Base-by-base conservation (phyloP, 208 protist genomes). In the Leishmania lainsoni region DNA sequence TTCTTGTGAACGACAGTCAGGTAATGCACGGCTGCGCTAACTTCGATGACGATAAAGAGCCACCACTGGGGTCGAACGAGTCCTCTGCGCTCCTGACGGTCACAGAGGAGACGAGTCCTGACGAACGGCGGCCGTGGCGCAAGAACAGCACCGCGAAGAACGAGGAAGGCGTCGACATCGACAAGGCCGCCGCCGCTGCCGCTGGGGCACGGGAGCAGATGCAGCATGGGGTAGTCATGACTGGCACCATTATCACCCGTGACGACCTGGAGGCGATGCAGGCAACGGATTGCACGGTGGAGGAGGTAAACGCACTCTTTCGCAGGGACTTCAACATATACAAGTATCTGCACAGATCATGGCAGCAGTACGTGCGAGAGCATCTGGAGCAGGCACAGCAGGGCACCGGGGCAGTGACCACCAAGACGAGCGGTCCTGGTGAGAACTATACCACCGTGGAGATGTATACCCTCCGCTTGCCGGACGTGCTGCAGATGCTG, bases 281-380 rank as follows among this genome's bases (percentile, higher is more conserved):
- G 10, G 89, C 91, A 5, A 85, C 74, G 1, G 94, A 96, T 83
- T 95, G 92, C 87, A 90, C 90, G 26, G 87, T 89, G 52, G 91
- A 93, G 12, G 94, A 98, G 86, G 85, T 98, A 10, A 98, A 97
- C 83, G 87, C 86, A 29, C 81, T 98, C 48, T 96, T 95, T 74
- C 83, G 72, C 35, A 77, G 66, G 14, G 81, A 92, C 72, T 95
- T 98, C 86, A 92, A 98, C 83, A 83, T 95, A 51, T 79, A 81
- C n/a, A 73, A 76, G 16, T 98, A 93, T 79, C 88, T 98, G 39
- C 83, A 80, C 45, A 77, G 87, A 0, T 80, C 77, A 65, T 94
- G 83, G 81, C 83, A 83, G 65, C 74, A 84, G 72, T 85, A 73
- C 74, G 35, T 80, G 49, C 32, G 32, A 59, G 59, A 70, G 49